Conservation (phyloP, 2,329 filamentous ascomycete species). For the Colletotrichum cuscutae region DNA sequence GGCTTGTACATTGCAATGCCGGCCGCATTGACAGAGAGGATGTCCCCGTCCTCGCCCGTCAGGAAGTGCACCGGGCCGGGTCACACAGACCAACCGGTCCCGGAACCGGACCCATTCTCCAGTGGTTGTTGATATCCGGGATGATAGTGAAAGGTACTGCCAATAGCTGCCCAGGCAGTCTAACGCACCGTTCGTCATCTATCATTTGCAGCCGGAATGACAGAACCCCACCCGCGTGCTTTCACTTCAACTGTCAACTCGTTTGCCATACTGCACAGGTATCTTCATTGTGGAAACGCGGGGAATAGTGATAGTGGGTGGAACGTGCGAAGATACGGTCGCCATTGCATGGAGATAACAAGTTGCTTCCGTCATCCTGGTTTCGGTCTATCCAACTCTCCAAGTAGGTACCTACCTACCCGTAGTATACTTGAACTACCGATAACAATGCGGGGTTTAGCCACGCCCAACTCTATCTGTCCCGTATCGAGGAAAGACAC, state of each 20-base stretch:
- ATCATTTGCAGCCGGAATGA: neutral
- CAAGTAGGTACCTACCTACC: too few relatives aligned
- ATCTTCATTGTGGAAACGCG: slow-evolving; percentile 7
- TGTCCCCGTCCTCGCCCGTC: too few relatives aligned
- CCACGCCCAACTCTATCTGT: neutral
- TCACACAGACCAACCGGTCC: neutral
- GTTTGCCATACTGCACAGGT: neutral
- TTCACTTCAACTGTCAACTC: too few relatives aligned
- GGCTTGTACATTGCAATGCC: too few relatives aligned
- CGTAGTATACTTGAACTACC: neutral
- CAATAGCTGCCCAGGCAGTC: neutral
- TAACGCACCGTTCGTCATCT: neutral
- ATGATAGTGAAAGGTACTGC: neutral
- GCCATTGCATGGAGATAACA: neutral
- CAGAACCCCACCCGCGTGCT: neutral
- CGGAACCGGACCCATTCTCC: neutral
- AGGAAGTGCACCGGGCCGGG: neutral
- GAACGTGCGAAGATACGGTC: neutral
- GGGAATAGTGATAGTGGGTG: neutral
- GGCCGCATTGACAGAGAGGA: too few relatives aligned
- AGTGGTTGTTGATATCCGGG: neutral
- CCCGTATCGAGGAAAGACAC: neutral
- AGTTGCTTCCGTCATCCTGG: neutral
- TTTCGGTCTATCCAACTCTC: neutral
- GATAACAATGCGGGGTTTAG: slow-evolving; percentile 10